Conservation (phyloP, 495 filamentous ascomycete species). For the Talaromyces ruber region DNA sequence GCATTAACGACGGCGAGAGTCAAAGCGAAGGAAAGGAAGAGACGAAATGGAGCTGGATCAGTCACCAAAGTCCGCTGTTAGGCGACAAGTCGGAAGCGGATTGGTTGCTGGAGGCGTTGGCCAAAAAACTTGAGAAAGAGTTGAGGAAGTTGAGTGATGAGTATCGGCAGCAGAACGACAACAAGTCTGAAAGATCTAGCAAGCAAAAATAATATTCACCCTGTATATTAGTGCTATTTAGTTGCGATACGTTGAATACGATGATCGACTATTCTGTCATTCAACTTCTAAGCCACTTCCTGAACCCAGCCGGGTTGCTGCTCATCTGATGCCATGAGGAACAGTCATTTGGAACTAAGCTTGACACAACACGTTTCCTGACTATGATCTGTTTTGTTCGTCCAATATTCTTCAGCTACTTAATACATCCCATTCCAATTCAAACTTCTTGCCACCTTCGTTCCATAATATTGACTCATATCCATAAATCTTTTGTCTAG, state of each 20-base stretch:
- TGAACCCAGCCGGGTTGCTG: not conserved
- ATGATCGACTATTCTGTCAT: not conserved
- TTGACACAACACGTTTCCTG: no score
- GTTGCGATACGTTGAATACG: not conserved
- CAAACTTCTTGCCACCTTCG: no score
- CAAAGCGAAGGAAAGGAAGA: constrained; percentile 16
- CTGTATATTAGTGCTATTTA: not conserved
- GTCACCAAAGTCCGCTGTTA: constrained; percentile 63
- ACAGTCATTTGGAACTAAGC: no score
- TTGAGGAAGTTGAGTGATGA: constrained; percentile 27
- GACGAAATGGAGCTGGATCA: constrained; percentile 68
- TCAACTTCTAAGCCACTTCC: not conserved
- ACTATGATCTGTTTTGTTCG: no score
- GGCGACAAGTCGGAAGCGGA: constrained; percentile 64
- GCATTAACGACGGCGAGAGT: constrained; percentile 9
- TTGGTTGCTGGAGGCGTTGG: constrained; percentile 68
- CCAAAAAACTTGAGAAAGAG: constrained; percentile 44
- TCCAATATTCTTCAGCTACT: no score
- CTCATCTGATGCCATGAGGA: not conserved
- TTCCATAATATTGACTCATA: no score
- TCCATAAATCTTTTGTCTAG: no score
- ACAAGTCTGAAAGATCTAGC: not conserved
- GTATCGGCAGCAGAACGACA: constrained; percentile 5
- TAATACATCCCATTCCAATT: no score
- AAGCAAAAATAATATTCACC: not conserved